Evolutionary conservation across 2,329 filamentous ascomycete species (phyloP).

Genomic region (Colletotrichum trifolii): DNA sequence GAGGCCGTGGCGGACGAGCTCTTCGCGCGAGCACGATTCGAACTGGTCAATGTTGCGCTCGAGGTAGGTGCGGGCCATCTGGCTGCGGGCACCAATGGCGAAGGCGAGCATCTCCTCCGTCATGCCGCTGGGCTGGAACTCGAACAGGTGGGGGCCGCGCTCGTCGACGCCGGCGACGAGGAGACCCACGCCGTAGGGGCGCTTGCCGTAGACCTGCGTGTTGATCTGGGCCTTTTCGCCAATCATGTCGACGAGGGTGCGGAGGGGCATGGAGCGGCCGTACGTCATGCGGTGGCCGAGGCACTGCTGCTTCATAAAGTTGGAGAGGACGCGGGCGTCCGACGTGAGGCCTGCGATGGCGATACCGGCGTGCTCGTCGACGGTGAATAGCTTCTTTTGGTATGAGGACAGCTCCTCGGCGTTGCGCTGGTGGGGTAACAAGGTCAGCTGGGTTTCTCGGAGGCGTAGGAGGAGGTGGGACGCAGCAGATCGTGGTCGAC

Average conservation of each 20-base stretch:
- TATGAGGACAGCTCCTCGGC: conserved; percentile 99
- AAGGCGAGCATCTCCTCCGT: conserved; percentile 98
- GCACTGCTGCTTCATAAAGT: conserved; percentile 99
- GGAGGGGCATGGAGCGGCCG: conserved; percentile 90
- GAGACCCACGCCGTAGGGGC: conserved; percentile 94
- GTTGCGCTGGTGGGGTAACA: conserved; percentile 74
- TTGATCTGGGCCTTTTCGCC: conserved; percentile 97
- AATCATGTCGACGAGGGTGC: conserved; percentile 90
- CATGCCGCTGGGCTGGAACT: conserved; percentile 96
- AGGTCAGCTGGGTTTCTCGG: conserved; percentile 11
- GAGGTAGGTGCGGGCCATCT: conserved; percentile 97
- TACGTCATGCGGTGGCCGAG: conserved; percentile 96
- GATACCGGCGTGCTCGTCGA: conserved; percentile 95
- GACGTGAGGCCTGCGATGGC: conserved; percentile 97
- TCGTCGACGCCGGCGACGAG: conserved; percentile 95
- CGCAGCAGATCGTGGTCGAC: not conserved
- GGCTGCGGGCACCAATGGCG: conserved; percentile 93
- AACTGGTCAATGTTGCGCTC: conserved; percentile 93
- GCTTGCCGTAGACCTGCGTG: conserved; percentile 96
- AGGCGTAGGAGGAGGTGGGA: not conserved
- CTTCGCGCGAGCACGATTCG: conserved; percentile 78
- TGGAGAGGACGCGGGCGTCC: conserved; percentile 97
- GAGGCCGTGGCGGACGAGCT: conserved; percentile 90
- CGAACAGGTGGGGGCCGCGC: conserved; percentile 93
- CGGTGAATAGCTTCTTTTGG: conserved; percentile 98